These are phyloP conservation scores for Teratosphaeria nubilosa DNA, from an alignment of 2,329 filamentous ascomycete species.

Conservation along the genomic window DNA sequence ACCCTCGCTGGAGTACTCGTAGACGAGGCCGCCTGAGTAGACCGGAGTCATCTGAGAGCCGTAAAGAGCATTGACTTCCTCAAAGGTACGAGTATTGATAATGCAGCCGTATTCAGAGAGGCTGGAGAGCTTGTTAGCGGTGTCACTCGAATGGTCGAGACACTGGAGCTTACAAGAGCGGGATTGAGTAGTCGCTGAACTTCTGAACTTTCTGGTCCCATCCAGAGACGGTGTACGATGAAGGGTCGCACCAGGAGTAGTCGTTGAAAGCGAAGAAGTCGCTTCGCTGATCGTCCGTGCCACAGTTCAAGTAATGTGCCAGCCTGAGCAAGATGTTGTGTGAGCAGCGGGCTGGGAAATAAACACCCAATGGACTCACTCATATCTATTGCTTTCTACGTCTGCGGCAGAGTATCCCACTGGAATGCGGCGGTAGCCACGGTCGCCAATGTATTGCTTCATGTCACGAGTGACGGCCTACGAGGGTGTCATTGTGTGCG, in stretches of 20 bases:
- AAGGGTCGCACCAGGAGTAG: constrained; percentile 74
- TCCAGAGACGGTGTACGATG: constrained; percentile 58
- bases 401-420: constrained; percentile 80
- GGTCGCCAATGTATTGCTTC: constrained; percentile 69
- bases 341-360: no score
- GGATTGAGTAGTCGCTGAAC: constrained; percentile 76
- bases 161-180: constrained; percentile 53
- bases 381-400: constrained; percentile 69
- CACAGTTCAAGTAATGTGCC: constrained; percentile 76
- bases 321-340: constrained; percentile 59
- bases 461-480: constrained; percentile 64
- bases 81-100: constrained; percentile 70
- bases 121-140: constrained; percentile 26
- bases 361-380: no score
- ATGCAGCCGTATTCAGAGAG: constrained; percentile 91
- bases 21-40: constrained; percentile 93
- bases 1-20: constrained; percentile 79
- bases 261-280: constrained; percentile 89
- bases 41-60: constrained; percentile 70
- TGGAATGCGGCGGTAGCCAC: constrained; percentile 57
- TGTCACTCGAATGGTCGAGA: background rate
- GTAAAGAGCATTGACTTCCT: constrained; percentile 74
- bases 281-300: constrained; percentile 68
- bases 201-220: constrained; percentile 85
- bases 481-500: no score